Base-by-base conservation (phyloP, 805 yeast genomes). In the Kodamaea neixiangensis region DNA sequence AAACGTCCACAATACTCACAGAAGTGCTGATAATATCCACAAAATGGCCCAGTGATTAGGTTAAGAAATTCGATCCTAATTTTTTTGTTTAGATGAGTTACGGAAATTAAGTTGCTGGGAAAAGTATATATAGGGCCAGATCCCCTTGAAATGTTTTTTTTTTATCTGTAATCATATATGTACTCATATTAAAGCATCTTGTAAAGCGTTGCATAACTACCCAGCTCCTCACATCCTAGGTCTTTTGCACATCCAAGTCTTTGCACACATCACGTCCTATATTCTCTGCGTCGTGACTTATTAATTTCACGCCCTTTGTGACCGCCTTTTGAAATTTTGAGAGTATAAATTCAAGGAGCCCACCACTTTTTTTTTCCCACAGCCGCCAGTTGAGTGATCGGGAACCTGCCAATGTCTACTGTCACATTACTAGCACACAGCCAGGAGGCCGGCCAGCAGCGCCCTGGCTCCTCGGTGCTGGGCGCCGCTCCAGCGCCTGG, bases 271-370 rank as follows among this genome's bases (percentile, higher is more conserved):
- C 31, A 25, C 31, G 11, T 25, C 31, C 31, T 13, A 5, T 5
- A 25, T 38, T 38, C 42, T 38, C 42, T 38, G 42, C 42, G 21
- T 38, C 13, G 19, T 38, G 19, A 18, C 42, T 38, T 38, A 38
- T 15, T 38, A 38, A 38, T 38, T 25, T 25, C 31, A 25, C 31
- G 31, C 31, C 31, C 10, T 25, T 25, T 25, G 31, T 25, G 31
- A 25, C 31, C 31, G 31, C 31, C 31, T 25, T n/a, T 25, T 25
- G 31, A 25, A 25, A 25, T 25, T 25, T 25, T 25, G 7, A 9
- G 31, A 9, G 11, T 25, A 25, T 25, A 25, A 25, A 25, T 25
- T 25, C 31, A 25, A 25, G 10, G 31, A 9, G 13, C 31, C 31
- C 31, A 34, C 13, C 42, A 38, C 5, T 38, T 9, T 3, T 9